These are phyloP conservation scores for Hypholoma fasciculare DNA, from an alignment of 768 basidiomycete genomes.

Conservation along the genomic window DNA sequence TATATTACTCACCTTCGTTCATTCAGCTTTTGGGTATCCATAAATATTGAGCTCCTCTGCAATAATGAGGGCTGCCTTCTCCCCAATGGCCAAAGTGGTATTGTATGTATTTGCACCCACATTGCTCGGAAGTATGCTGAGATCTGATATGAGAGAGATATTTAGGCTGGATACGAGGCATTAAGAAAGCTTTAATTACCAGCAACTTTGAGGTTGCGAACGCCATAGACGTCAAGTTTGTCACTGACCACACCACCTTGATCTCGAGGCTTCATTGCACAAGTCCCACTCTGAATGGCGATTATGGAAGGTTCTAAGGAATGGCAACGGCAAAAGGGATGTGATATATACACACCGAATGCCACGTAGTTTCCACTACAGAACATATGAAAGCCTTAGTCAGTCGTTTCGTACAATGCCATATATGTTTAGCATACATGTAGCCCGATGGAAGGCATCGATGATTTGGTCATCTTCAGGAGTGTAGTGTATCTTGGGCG, in stretches of 20 bases:
- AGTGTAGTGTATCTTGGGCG: conserved; percentile 36
- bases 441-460: conserved; percentile 28
- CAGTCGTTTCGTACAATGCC: not conserved
- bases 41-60: conserved; percentile 34
- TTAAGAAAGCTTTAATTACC: not conserved
- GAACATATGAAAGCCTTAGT: not conserved
- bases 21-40: too few relatives aligned
- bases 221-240: conserved; percentile 60
- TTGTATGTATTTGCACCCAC: conserved; percentile 37
- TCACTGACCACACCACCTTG: conserved; percentile 41
- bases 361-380: conserved; percentile 43
- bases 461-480: conserved; percentile 39
- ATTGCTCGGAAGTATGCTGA: conserved; percentile 27
- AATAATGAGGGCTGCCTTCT: conserved; percentile 56
- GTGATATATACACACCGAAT: conserved; percentile 31
- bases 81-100: conserved; percentile 41
- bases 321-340: not conserved
- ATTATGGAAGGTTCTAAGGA: not conserved
- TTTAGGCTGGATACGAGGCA: not conserved
- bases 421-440: conserved; percentile 23
- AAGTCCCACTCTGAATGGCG: not conserved
- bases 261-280: conserved; percentile 10
- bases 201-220: conserved; percentile 34
- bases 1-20: too few relatives aligned
- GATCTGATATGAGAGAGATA: conserved; percentile 5